Conservation (phyloP, 257 asterid species). For the Voacanga thouarsii region DNA sequence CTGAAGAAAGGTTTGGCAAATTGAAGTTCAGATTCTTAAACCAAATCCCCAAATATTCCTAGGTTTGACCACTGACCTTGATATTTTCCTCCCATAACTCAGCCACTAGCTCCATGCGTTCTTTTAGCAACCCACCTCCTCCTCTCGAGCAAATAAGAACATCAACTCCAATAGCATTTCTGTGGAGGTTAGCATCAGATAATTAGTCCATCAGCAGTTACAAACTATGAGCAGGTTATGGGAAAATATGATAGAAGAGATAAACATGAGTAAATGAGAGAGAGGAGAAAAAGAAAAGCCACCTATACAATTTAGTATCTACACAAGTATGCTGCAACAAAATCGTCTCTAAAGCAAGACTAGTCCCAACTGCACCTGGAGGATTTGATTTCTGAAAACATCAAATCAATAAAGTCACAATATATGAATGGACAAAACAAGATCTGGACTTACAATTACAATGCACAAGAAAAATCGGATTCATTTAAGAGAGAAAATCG, state of each 20-base stretch:
- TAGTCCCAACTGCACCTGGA: constrained; percentile 91
- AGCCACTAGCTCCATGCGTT: constrained; percentile 94
- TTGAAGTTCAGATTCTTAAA: constrained; percentile 16
- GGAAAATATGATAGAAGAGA: background rate
- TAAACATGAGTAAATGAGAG: background rate
- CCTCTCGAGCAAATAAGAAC: constrained; percentile 96
- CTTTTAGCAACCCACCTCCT: constrained; percentile 87
- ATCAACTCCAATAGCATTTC: constrained; percentile 49
- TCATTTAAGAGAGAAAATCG: background rate
- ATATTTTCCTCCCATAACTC: constrained; percentile 91
- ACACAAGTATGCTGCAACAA: constrained; percentile 58
- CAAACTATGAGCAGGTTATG: background rate
- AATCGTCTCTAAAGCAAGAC: constrained; percentile 91
- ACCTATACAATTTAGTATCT: constrained; percentile 58
- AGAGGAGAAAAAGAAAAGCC: background rate
- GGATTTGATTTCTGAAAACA: constrained; percentile 69
- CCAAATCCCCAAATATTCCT: background rate
- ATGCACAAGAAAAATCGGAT: background rate
- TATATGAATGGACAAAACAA: background rate
- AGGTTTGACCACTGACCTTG: constrained; percentile 47
- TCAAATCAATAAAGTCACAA: constrained; percentile 14
- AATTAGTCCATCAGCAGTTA: background rate
- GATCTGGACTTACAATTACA: background rate
- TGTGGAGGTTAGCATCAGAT: constrained; percentile 27
- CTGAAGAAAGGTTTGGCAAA: constrained; percentile 39